A percentile compares a stretch with the other conserved stretches of the same genome.
These are phyloP conservation scores for Rubia tinctorum DNA, from an alignment of 305 asterid genomes.

Conservation along the genomic window DNA sequence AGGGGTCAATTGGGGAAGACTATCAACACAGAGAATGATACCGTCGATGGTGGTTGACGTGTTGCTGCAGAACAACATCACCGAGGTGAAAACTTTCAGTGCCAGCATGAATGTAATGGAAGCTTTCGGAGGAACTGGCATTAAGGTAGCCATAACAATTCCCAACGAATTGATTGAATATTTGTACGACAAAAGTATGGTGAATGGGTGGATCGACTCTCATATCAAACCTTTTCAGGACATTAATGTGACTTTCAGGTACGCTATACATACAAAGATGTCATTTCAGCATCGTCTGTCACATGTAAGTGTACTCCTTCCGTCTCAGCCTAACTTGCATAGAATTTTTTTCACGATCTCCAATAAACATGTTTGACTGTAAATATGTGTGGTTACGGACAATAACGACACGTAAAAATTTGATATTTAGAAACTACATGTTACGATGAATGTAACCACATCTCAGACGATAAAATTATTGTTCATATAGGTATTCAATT, in stretches of 20 bases:
- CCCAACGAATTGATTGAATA: slow-evolving; percentile 1
- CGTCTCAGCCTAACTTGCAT: too few relatives aligned
- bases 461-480: too few relatives aligned
- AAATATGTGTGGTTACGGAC: too few relatives aligned
- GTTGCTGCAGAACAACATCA: slow-evolving; percentile 37
- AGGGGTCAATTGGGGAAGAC: slow-evolving; percentile 45
- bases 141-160: slow-evolving; percentile 23
- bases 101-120: slow-evolving; percentile 27
- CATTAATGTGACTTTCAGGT: not conserved
- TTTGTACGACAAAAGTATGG: not conserved
- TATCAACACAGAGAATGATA: slow-evolving; percentile 30
- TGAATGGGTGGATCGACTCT: not conserved
- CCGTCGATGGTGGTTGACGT: slow-evolving; percentile 56
- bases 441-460: too few relatives aligned
- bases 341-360: too few relatives aligned
- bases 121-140: slow-evolving; percentile 23
- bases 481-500: too few relatives aligned
- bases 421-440: too few relatives aligned
- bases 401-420: too few relatives aligned
- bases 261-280: not conserved
- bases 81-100: slow-evolving; percentile 25
- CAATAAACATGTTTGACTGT: too few relatives aligned
- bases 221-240: not conserved
- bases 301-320: too few relatives aligned
- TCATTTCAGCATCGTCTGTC: too few relatives aligned